These are phyloP conservation scores for Mycena indigotica DNA, from an alignment of 768 basidiomycete species.

Conservation along the genomic window DNA sequence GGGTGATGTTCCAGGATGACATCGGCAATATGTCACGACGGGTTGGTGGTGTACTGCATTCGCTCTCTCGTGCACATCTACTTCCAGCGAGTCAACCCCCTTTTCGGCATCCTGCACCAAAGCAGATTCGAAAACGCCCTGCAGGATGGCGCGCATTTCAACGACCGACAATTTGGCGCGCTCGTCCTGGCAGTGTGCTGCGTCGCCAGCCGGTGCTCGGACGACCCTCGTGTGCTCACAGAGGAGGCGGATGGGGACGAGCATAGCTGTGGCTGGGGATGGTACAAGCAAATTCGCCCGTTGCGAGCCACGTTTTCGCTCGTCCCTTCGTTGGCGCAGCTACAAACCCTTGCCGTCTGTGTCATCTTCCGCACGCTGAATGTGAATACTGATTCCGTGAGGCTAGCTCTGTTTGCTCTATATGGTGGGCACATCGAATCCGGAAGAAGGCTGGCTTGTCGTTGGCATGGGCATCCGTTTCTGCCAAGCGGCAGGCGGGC, in stretches of 20 bases:
- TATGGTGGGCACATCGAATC: neutral
- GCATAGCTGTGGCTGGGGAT: constrained; percentile 27
- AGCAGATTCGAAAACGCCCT: constrained; percentile 47
- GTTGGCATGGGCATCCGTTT: constrained; percentile 4
- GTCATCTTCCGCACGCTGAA: too few species aligned
- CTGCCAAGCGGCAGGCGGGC: constrained; percentile 10
- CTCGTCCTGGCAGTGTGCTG: constrained; percentile 56
- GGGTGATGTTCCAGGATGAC: too few species aligned
- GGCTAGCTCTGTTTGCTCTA: neutral
- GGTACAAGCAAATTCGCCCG: constrained; percentile 21
- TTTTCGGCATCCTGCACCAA: constrained; percentile 52
- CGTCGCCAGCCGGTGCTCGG: constrained; percentile 41
- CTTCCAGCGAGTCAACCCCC: constrained; percentile 42
- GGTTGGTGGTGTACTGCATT: too few species aligned
- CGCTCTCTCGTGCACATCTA: constrained; percentile 46
- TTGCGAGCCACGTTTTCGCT: neutral
- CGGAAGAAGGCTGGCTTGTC: constrained; percentile 3
- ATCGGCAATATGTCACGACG: too few species aligned
- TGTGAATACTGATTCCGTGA: too few species aligned
- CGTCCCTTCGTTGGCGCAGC: neutral
- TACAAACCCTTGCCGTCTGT: constrained; percentile 7
- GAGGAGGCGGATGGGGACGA: constrained; percentile 25
- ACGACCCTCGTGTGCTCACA: constrained; percentile 44
- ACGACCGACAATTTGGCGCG: constrained; percentile 40
- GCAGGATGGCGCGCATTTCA: constrained; percentile 37